Base-by-base conservation (phyloP, 805 yeast species). In the Spencermartinsiella europaea region DNA sequence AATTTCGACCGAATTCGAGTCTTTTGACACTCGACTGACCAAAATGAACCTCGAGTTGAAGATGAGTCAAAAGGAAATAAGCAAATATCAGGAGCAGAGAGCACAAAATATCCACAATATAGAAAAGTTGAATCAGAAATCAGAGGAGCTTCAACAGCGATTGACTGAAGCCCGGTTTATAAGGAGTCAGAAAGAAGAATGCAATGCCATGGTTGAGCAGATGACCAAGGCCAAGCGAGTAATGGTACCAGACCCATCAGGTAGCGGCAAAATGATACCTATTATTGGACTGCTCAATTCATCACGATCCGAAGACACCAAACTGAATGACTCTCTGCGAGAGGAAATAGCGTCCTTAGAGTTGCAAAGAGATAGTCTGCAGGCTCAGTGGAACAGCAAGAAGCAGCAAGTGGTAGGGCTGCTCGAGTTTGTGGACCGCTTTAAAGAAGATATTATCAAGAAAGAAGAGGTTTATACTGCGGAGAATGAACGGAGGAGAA, bases 341-440 rank as follows among this genome's bases (percentile, higher is more conserved):
- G 52, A 51, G 20, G 65, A 61, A 22, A 56, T 61, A 10, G 43
- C 21, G 12, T 61, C 54, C 12, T 48, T 62, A 38, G 51, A 57
- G 36, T 39, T 36, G 8, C 53, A 48, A 38, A 48, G 46, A 40
- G 44, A 38, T 5, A 45, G 44, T 20, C 46, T 45, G 36, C 47
- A 51, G 14, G 35, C 43, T 19, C 46, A 42, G 16, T 60, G 64
- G 64, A 35, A 45, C 8, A 46, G 45, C 7, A 49, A 61, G 5
- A 44, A 52, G 28, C 51, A 36, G 15, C 51, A 54, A 44, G 60
- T 60, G 34, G 51, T 40, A 4, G 51, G 49, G 28, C 45, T 60
- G 21, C 36, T 54, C 21, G 50, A 50, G 5, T 53, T 54, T 12
- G 33, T 62, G 20, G 52, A 51, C 20, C 49, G 49, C 40, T 60